These are phyloP conservation scores for Pseudogymnoascus sp. DNA, from an alignment of 2,329 filamentous ascomycete species.

Conservation along the genomic window DNA sequence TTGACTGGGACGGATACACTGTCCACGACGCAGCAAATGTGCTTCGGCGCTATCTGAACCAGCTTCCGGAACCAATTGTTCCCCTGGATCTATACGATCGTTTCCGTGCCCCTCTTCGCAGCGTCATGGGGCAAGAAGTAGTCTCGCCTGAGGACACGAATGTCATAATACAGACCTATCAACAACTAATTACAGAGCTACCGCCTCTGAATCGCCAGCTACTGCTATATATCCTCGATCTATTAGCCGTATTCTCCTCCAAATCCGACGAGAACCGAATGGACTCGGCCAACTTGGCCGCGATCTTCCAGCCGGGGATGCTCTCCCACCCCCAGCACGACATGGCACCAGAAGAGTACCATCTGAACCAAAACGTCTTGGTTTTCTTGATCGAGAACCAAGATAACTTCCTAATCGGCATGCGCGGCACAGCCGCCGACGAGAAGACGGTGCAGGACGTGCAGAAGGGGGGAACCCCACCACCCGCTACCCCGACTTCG, in stretches of 20 bases:
- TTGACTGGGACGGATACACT: slow-evolving; percentile 96
- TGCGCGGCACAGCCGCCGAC: slow-evolving; percentile 98
- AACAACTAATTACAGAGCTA: slow-evolving; percentile 83
- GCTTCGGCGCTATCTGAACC: slow-evolving; percentile 88
- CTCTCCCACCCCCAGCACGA: slow-evolving; percentile 89
- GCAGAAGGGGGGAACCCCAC: slow-evolving; percentile 60
- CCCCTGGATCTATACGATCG: slow-evolving; percentile 87
- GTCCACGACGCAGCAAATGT: slow-evolving; percentile 98
- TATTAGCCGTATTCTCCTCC: slow-evolving; percentile 92
- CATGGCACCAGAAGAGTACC: slow-evolving; percentile 91
- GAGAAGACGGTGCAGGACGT: slow-evolving; percentile 60
- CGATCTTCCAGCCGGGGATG: slow-evolving; percentile 96
- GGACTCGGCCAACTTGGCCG: slow-evolving; percentile 88
- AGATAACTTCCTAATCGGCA: slow-evolving; percentile 95
- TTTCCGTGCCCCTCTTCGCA: slow-evolving; percentile 75
- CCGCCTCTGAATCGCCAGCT: slow-evolving; percentile 90
- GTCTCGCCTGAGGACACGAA: slow-evolving; percentile 64
- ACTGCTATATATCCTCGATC: slow-evolving; percentile 88
- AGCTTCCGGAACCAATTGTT: slow-evolving; percentile 92
- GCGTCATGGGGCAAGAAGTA: slow-evolving; percentile 58
- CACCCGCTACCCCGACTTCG: slow-evolving; percentile 42
- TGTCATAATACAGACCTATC: slow-evolving; percentile 74
- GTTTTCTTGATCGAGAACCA: slow-evolving; percentile 99
- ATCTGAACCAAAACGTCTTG: slow-evolving; percentile 89
- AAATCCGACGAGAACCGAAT: slow-evolving; percentile 97